A percentile compares a stretch with the other conserved stretches of the same genome.
Evolutionary conservation across 768 basidiomycete genomes (phyloP).

Genomic region (Termitomyces sp.): DNA sequence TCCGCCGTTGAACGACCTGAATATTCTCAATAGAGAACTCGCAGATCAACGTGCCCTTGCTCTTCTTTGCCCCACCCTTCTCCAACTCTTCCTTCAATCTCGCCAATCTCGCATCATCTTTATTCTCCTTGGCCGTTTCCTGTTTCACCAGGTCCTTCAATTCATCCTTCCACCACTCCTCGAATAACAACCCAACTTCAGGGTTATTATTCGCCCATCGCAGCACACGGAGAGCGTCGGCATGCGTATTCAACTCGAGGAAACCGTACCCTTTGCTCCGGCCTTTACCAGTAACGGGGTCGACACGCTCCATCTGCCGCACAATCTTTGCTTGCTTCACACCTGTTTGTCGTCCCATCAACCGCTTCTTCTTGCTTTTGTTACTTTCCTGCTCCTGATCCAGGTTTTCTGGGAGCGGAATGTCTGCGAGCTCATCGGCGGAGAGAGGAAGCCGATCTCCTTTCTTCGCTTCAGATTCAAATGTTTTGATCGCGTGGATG

Average conservation of each 20-base stretch:
- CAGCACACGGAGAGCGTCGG: conserved; percentile 85
- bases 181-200: conserved; percentile 56
- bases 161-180: conserved; percentile 86
- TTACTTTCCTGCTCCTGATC: conserved; percentile 16
- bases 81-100: conserved; percentile 55
- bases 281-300: conserved; percentile 81
- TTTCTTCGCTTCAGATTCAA: conserved; percentile 71
- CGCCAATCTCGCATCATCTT: conserved; percentile 45
- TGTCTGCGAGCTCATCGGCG: conserved; percentile 64
- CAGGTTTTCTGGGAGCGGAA: conserved; percentile 5
- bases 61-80: conserved; percentile 33
- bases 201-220: conserved; percentile 94
- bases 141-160: conserved; percentile 49
- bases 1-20: conserved; percentile 78
- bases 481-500: conserved; percentile 71
- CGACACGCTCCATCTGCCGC: conserved; percentile 83
- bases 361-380: conserved; percentile 22
- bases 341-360: conserved; percentile 26
- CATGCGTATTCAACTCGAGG: conserved; percentile 82
- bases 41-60: conserved; percentile 61
- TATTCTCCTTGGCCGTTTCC: conserved; percentile 42
- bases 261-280: conserved; percentile 95
- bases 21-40: conserved; percentile 97
- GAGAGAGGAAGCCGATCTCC: conserved; percentile 56
- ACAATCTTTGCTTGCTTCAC: conserved; percentile 94